These are phyloP conservation scores for Hyaloperonospora arabidopsidis DNA, from an alignment of 352 stramenopile genomes.

Conservation along the genomic window DNA sequence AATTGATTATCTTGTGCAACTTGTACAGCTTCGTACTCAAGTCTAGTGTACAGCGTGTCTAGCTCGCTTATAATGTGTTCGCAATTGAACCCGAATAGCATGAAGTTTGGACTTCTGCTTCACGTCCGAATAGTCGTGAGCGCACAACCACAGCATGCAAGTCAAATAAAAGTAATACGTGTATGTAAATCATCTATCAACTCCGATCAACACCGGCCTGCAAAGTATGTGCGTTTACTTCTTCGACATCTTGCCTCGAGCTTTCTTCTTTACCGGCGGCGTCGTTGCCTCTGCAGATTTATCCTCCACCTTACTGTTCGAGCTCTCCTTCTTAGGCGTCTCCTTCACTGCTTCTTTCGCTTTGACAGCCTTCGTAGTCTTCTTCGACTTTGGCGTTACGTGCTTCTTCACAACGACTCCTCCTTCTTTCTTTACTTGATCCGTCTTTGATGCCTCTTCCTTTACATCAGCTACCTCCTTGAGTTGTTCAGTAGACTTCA, in stretches of 20 bases:
- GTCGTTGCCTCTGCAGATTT: constrained; percentile 12
- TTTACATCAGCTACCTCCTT: constrained; percentile 3
- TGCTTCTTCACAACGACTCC: constrained; percentile 2
- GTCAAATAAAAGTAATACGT: constrained; percentile 16
- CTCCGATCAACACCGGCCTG: constrained; percentile 8
- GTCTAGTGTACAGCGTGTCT: too few species aligned
- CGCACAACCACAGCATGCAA: too few species aligned
- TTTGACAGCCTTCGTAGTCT: constrained; percentile 15
- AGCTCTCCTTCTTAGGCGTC: constrained; percentile 12
- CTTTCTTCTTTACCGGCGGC: constrained; percentile 22
- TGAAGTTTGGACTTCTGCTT: too few species aligned
- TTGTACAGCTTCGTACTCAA: too few species aligned
- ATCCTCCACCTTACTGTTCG: constrained; percentile 10
- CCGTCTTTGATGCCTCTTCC: constrained; percentile 7
- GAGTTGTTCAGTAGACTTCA: constrained; percentile 19
- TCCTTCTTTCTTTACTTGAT: constrained; percentile 32
- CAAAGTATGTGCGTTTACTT: constrained; percentile 23
- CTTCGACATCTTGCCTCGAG: constrained; percentile 20
- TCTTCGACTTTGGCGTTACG: constrained; percentile 16
- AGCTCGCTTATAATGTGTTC: too few species aligned
- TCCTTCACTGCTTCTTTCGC: constrained; percentile 14
- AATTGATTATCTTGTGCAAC: too few species aligned
- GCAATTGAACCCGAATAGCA: too few species aligned
- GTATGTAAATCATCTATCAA: constrained; percentile 37
- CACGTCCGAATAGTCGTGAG: too few species aligned